Evolutionary conservation across 2,329 filamentous ascomycete genomes (phyloP).

Genomic region (Ophiocordyceps camponoti-rufipedis): DNA sequence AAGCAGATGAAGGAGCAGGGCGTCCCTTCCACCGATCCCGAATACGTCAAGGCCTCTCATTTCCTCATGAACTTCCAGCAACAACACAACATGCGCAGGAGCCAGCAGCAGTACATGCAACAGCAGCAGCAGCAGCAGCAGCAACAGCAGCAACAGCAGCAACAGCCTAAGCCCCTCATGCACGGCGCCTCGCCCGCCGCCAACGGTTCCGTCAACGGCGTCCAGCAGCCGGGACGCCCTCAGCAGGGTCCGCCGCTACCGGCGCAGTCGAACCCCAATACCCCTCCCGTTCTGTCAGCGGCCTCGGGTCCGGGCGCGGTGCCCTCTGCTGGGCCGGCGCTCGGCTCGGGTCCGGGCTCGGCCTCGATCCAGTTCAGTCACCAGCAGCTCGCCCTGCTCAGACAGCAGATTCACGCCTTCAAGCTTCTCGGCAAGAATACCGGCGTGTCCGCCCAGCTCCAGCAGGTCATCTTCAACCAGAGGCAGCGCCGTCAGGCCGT

Average conservation of each 20-base stretch:
- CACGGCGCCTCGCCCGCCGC: slow-evolving; percentile 24
- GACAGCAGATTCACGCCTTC: slow-evolving; percentile 81
- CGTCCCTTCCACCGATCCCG: slow-evolving; percentile 65
- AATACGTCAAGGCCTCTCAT: slow-evolving; percentile 66
- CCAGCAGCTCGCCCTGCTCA: slow-evolving; percentile 61
- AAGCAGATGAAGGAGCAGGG: slow-evolving; percentile 77
- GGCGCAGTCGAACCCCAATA: slow-evolving; percentile 15
- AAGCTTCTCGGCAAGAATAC: slow-evolving; percentile 78
- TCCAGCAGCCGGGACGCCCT: slow-evolving; percentile 8
- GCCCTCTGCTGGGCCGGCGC: no score
- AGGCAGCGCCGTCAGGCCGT: slow-evolving; percentile 45
- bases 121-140: slow-evolving; percentile 15
- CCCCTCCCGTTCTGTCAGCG: slow-evolving; percentile 10
- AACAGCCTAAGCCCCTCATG: slow-evolving; percentile 21
- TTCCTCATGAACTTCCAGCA: slow-evolving; percentile 57
- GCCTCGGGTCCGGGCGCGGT: slow-evolving; percentile 14
- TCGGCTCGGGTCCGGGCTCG: slow-evolving; percentile 9
- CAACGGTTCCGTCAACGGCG: slow-evolving; percentile 37
- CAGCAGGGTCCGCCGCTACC: slow-evolving; percentile 17
- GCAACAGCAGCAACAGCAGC: slow-evolving; percentile 26
- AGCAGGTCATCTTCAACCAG: slow-evolving; percentile 66
- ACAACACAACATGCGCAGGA: slow-evolving; percentile 36
- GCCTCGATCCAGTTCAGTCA: slow-evolving; percentile 47
- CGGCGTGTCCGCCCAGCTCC: slow-evolving; percentile 59
- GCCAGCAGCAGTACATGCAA: slow-evolving; percentile 23